Percentiles rank a stretch among this genome's conserved stretches.
phyloP scores from a whole-genome alignment of 257 asterid species.

The Nemophila menziesii region DNA sequence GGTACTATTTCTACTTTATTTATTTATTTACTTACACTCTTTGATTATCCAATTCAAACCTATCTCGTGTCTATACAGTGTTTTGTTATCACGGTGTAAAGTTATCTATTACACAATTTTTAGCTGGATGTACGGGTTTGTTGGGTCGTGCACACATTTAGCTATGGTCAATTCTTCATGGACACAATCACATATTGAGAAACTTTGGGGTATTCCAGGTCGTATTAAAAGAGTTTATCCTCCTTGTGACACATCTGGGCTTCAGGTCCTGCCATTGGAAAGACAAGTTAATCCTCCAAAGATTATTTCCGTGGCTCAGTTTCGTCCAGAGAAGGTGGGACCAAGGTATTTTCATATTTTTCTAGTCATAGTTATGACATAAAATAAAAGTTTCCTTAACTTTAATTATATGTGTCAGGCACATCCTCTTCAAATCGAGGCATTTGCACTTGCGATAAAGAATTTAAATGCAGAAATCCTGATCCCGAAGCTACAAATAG shows the following conservation, averaged over 20 bases:
- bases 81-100: slow-evolving; percentile 60
- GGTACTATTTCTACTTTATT: slow-evolving; percentile 24
- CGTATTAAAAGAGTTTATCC: slow-evolving; percentile 75
- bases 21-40: too few relatives aligned
- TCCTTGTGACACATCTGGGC: slow-evolving; percentile 89
- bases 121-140: slow-evolving; percentile 81
- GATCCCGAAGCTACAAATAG: slow-evolving; percentile 72
- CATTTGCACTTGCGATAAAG: slow-evolving; percentile 58
- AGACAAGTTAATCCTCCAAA: slow-evolving; percentile 50
- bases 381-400: slow-evolving; percentile 16
- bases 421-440: slow-evolving; percentile 84
- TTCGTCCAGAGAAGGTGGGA: slow-evolving; percentile 98
- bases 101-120: slow-evolving; percentile 59
- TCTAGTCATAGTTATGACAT: slow-evolving; percentile 10
- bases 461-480: slow-evolving; percentile 40
- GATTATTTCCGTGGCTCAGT: slow-evolving; percentile 87
- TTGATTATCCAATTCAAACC: background rate
- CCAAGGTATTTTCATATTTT: slow-evolving; percentile 36
- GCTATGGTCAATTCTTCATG: slow-evolving; percentile 96
- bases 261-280: slow-evolving; percentile 72
- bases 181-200: slow-evolving; percentile 80
- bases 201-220: slow-evolving; percentile 78
- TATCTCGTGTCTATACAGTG: slow-evolving; percentile 25
- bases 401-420: slow-evolving; percentile 38
- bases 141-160: slow-evolving; percentile 72